Base-by-base conservation (phyloP, 2,329 filamentous ascomycete species). In the Didymosphaeria variabile region DNA sequence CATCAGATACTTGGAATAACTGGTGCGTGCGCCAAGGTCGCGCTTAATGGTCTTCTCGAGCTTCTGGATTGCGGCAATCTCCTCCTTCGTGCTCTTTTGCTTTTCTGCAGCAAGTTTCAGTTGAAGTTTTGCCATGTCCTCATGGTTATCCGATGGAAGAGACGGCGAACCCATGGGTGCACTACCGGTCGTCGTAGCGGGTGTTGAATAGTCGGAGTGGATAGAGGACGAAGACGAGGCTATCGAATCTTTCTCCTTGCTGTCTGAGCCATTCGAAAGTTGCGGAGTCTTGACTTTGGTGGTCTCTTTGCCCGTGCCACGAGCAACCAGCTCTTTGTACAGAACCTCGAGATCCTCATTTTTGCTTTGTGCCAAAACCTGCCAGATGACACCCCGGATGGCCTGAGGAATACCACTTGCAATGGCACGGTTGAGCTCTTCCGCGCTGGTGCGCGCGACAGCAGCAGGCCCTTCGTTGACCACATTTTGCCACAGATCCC, bases 351-450 rank as follows among this genome's bases (percentile, higher is more conserved):
- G 82, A 47, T 96, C 93, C 62, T 94, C 91, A 69, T 93, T 97
- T 79, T 97, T 97, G 81, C 94, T 97, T 74, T 97, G 93, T 3
- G 95, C 93, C 63, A 99, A 82, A 8, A 98, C 94, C 79, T 99
- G 95, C 95, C 95, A 99, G 54, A 99, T 94, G 2, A 99, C 95
- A n/a, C 95, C 96, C 60, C 95, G 90, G 63, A 99, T 97, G 3
- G 94, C 94, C 67, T 90, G 93, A 1, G 95, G 95, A 59, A 99
- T 99, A 34, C 95, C 95, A 42, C 90, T 91, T 53, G 94, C 92
- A 69, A 99, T 97, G 23, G 95, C 94, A 67, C 86, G 88, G 74
- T 94, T 97, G 59, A 99, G 82, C 76, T 97, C 94, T 71, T 96
- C 92, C 0, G 94, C 86, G 72, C 93, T 97, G 4, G 93, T 93